Evolutionary conservation across 768 basidiomycete genomes (phyloP), one percentile per base, ranked within the genome.

Genomic region (Leccinum aurantiacum): DNA sequence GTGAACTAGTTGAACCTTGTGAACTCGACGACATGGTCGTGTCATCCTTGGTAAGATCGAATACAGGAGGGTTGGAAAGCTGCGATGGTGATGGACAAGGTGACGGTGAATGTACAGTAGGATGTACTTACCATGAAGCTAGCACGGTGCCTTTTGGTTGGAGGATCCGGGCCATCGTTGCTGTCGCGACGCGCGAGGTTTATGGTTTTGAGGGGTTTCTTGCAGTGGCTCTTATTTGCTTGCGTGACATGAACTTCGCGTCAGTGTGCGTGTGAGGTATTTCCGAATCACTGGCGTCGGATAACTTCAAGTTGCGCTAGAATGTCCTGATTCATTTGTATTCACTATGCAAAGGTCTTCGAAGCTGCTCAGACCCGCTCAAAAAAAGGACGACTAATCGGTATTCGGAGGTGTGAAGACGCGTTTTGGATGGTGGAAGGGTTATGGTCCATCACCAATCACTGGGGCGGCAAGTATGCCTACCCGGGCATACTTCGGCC

Each of bases 21-120:
- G 68, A 56, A 41, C 48, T 60, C n/a, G 64, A 58, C 27, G 37
- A 8, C 41, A 19, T n/a, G 29, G 54, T 19, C 1, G 41, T 10
- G 13, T 62, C 68, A 7, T 71, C 60, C 52, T 37, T 31, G 13
- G 64, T 66, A 6, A 68, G 47, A 53, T 70, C 60, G 57, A 74
- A 69, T 14, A 66, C 44, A 1, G 72, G 70, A 3, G 62, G 63
- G 1, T 63, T 65, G 6, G 65, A 69, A 19, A 67, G 62, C 73
- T 69, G 33, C 19, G 24, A 15, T 25, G 19, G 24, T 17, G 29
- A 48, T 25, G 50, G n/a, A 17, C 19, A n/a, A 29, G 19, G 29
- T 46, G 46, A 49, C 27, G 6, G 56, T 51, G 46, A 59, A 56
- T 56, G 46, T n/a, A 27, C 22, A 19, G 29, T 25, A 25, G 24